These are phyloP conservation scores for Phytophthora rubi DNA, from an alignment of 352 stramenopile species.

Conservation along the genomic window DNA sequence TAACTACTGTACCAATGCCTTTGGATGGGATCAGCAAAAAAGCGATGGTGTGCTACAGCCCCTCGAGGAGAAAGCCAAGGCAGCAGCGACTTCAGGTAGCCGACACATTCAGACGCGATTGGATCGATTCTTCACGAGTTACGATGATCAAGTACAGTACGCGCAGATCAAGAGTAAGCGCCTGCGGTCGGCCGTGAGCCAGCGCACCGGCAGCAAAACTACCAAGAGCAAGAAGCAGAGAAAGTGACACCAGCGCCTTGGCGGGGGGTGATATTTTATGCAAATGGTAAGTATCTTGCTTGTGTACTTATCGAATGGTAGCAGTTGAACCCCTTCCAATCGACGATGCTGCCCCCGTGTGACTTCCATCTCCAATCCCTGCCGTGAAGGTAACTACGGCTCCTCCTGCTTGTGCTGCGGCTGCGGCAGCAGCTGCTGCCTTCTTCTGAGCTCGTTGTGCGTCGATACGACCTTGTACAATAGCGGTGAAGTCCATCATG, in stretches of 20 bases:
- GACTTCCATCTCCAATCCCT: conserved; percentile 19
- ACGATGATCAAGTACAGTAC: conserved; percentile 97
- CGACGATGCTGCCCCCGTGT: conserved; percentile 21
- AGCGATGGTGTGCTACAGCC: conserved; percentile 91
- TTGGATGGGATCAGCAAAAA: conserved; percentile 95
- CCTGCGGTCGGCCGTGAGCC: conserved; percentile 81
- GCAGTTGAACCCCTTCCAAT: conserved; percentile 29
- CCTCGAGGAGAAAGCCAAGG: conserved; percentile 73
- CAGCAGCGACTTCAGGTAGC: conserved; percentile 32
- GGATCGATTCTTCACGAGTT: conserved; percentile 96
- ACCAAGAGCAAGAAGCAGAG: conserved; percentile 24
- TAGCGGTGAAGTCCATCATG: conserved; percentile 92
- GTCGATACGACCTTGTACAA: conserved; percentile 78
- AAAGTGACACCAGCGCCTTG: conserved; percentile 18
- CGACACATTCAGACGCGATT: conserved; percentile 89
- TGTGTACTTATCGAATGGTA: conserved; percentile 28
- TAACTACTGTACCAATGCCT: conserved; percentile 86
- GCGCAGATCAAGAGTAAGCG: conserved; percentile 92
- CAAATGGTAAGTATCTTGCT: conserved; percentile 21
- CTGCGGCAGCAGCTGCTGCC: conserved; percentile 36
- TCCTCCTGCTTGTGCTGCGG: conserved; percentile 22
- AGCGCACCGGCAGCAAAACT: conserved; percentile 27
- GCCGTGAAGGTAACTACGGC: conserved; percentile 19
- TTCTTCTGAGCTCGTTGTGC: conserved; percentile 79
- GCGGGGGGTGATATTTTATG: neutral